phyloP scores from a whole-genome alignment of 805 yeast genomes.

The Wickerhamiella galacta region DNA sequence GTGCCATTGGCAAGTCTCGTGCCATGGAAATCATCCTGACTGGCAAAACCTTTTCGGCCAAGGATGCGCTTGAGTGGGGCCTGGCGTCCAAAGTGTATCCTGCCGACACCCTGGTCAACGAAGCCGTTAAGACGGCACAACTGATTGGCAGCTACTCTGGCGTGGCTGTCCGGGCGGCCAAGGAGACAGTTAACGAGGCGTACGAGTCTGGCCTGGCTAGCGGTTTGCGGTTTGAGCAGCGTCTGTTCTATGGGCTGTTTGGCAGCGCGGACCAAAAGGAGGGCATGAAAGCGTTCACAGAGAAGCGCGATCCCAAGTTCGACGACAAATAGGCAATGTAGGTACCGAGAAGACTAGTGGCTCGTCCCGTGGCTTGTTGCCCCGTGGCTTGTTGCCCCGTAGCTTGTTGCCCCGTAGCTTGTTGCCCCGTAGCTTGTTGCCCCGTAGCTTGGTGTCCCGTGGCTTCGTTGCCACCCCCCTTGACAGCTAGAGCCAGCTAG shows the following conservation, averaged over 20 bases:
- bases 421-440: too few relatives aligned
- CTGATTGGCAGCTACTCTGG: slow-evolving; percentile 28
- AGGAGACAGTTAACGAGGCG: slow-evolving; percentile 29
- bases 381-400: too few relatives aligned
- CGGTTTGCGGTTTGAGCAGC: slow-evolving; percentile 29
- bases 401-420: too few relatives aligned
- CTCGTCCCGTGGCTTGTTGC: too few relatives aligned
- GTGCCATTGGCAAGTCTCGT: slow-evolving; percentile 32
- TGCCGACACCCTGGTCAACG: slow-evolving; percentile 25
- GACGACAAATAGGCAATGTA: too few relatives aligned
- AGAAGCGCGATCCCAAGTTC: slow-evolving; percentile 27
- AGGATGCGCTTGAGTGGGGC: slow-evolving; percentile 33
- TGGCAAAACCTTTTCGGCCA: slow-evolving; percentile 29
- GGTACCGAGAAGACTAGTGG: too few relatives aligned
- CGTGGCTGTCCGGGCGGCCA: slow-evolving; percentile 30
- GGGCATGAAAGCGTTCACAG: slow-evolving; percentile 37
- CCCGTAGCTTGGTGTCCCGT: too few relatives aligned
- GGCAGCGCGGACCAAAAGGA: slow-evolving; percentile 32
- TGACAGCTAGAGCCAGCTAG: too few relatives aligned
- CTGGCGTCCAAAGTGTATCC: slow-evolving; percentile 29
- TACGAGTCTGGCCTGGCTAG: slow-evolving; percentile 23
- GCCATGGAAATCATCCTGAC: slow-evolving; percentile 35
- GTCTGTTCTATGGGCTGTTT: slow-evolving; percentile 30
- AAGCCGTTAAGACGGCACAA: slow-evolving; percentile 30
- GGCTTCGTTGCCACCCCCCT: too few relatives aligned